Base-by-base conservation (phyloP, 495 filamentous ascomycete species). In the Trichocladium antarcticum region DNA sequence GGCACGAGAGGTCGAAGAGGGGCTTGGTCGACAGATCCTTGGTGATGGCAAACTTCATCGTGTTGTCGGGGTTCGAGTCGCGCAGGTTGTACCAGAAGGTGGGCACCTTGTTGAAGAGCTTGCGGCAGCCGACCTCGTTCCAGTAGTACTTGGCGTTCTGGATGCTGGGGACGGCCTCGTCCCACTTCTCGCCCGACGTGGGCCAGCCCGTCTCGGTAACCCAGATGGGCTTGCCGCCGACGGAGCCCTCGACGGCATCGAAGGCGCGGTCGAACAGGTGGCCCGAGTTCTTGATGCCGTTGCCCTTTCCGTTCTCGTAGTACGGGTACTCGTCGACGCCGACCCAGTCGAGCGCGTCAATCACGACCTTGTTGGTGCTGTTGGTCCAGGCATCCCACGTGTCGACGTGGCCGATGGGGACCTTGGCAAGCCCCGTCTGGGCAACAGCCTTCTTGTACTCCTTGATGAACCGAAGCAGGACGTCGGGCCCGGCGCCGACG, bases 141-240 rank as follows among this genome's bases (percentile, higher is more conserved):
- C 83, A 88, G 72, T 78, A 88, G 55, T 68, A 74, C 74, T 83
- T 68, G 43, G 83, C 82, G 64, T 87, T 87, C 37, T 65, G 66
- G 19, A 66, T 49, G 49, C 70, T 79, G 40, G 83, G 68, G 2
- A 75, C 74, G 49, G 78, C 83, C 49, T 75, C 55, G 59, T 76
- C 76, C 65, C 74, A 67, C 22, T 42, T 55, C 8, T 57, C 61
- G 32, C 73, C 73, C 15, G 54, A 49, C 29, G 60, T 46, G 8
- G 74, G 73, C 70, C 70, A 76, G 41, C 73, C 74, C 0, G 72
- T 75, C 62, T 76, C 74, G 41, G 69, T 74, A 16, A 76, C 58
- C 74, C 74, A 76, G 47, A 76, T 61, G 39, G 67, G 68, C 64
- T 70, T 74, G 57, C 53, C 62, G 37, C 55, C 57, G 36, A 59